These are phyloP conservation scores for Imleria badia DNA, from an alignment of 768 basidiomycete species.

Conservation along the genomic window DNA sequence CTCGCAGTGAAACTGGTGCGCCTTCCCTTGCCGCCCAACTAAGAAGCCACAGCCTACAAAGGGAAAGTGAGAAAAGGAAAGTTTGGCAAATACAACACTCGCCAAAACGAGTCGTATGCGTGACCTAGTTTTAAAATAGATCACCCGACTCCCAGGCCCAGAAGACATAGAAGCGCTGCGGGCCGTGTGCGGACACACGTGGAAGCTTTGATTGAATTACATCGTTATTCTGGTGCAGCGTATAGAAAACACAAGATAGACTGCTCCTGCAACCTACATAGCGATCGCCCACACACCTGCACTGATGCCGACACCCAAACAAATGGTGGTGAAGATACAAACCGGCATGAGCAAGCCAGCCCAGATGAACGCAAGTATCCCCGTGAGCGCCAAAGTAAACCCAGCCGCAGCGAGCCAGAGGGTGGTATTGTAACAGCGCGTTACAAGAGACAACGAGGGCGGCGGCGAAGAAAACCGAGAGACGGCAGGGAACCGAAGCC, in stretches of 20 bases:
- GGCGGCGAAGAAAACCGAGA: not conserved
- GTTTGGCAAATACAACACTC: constrained; percentile 9
- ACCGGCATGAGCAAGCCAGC: constrained; percentile 21
- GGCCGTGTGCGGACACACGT: not conserved
- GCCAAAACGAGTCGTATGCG: constrained; percentile 1
- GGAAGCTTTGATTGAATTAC: not conserved
- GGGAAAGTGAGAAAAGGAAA: constrained; percentile 7
- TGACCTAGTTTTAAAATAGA: not conserved
- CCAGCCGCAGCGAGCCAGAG: constrained; percentile 24
- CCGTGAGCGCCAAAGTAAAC: constrained; percentile 26
- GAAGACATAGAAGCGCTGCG: not conserved
- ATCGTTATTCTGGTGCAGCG: not conserved
- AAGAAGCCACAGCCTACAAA: not conserved
- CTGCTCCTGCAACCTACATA: constrained; percentile 5
- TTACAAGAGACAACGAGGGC: constrained; percentile 21
- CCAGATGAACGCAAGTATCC: constrained; percentile 30
- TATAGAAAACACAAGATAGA: not conserved
- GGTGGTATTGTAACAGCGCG: constrained; percentile 26
- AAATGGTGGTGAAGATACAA: constrained; percentile 29
- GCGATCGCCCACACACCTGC: constrained; percentile 28
- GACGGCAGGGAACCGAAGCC: not conserved
- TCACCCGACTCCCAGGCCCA: not conserved
- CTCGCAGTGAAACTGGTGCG: not conserved
- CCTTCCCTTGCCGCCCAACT: not conserved
- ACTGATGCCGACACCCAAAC: constrained; percentile 21